These are phyloP conservation scores for Orbilia quercus DNA, from an alignment of 2,329 filamentous ascomycete species.

Conservation along the genomic window DNA sequence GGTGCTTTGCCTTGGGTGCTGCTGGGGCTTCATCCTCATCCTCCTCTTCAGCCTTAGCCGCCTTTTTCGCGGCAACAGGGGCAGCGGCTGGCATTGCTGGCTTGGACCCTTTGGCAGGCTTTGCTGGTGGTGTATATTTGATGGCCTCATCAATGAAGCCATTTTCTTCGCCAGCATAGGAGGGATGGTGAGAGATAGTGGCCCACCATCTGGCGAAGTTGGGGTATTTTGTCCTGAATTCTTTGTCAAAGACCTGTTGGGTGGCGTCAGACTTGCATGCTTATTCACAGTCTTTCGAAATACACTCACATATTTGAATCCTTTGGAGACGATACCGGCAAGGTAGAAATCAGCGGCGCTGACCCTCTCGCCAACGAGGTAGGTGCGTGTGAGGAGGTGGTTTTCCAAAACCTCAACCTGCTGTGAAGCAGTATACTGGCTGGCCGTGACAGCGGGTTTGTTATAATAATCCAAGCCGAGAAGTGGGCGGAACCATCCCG, in stretches of 20 bases:
- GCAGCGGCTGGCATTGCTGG: slow-evolving; percentile 65
- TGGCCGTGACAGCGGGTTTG: slow-evolving; percentile 94
- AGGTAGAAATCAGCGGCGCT: slow-evolving; percentile 94
- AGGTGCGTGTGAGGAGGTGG: slow-evolving; percentile 92
- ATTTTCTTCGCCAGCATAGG: slow-evolving; percentile 80
- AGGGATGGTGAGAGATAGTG: slow-evolving; percentile 90
- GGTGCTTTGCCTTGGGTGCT: slow-evolving; percentile 95
- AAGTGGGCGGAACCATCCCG: slow-evolving; percentile 86
- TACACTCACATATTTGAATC: slow-evolving; percentile 78
- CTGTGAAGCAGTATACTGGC: slow-evolving; percentile 75
- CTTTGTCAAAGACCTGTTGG: slow-evolving; percentile 80
- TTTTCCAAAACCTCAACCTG: slow-evolving; percentile 80
- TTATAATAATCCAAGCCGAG: slow-evolving; percentile 87
- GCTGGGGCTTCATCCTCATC: slow-evolving; percentile 70
- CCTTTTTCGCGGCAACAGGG: slow-evolving; percentile 62
- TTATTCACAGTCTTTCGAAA: background rate
- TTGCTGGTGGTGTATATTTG: slow-evolving; percentile 72
- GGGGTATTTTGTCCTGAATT: slow-evolving; percentile 84
- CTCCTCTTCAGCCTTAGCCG: slow-evolving; percentile 67
- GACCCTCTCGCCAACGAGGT: slow-evolving; percentile 96
- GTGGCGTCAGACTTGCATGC: slow-evolving; percentile 21
- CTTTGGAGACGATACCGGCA: slow-evolving; percentile 80
- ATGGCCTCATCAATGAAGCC: slow-evolving; percentile 83
- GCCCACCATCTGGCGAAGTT: slow-evolving; percentile 93
- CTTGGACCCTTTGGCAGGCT: slow-evolving; percentile 68